Conservation (phyloP, 164 flowering plant genomes). For the Umbilicus rupestris region DNA sequence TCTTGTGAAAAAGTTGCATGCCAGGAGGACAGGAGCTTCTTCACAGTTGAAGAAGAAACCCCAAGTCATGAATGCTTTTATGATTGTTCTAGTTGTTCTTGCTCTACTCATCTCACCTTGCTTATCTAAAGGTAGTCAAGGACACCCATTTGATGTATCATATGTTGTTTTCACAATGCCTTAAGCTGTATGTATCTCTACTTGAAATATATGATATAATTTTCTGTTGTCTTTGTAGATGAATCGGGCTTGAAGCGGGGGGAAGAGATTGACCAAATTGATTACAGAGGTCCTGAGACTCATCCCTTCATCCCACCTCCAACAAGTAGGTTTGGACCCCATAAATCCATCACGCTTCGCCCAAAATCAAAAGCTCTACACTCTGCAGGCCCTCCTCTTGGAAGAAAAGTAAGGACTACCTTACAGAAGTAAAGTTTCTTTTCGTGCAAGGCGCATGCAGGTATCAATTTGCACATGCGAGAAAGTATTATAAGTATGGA, state of each 20-base stretch:
- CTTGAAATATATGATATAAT: too few species aligned
- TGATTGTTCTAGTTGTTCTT: not conserved
- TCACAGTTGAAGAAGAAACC: not conserved
- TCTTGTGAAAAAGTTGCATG: not conserved
- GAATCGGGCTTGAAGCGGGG: not conserved
- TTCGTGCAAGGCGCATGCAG: not conserved
- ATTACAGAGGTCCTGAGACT: constrained; percentile 88
- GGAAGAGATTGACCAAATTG: constrained; percentile 54
- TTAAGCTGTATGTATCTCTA: too few species aligned
- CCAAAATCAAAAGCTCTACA: not conserved
- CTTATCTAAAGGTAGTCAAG: not conserved
- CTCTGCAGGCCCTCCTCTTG: not conserved
- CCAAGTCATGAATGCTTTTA: not conserved
- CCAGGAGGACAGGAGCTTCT: not conserved
- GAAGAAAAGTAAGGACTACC: constrained; percentile 6
- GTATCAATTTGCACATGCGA: not conserved
- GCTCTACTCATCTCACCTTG: not conserved
- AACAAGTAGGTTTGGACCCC: not conserved
- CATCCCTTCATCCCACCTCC: constrained; percentile 67
- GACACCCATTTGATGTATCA: too few species aligned
- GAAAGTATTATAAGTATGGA: not conserved
- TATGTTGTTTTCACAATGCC: too few species aligned
- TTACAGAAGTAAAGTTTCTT: too few species aligned
- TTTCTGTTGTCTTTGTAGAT: not conserved
- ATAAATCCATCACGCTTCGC: not conserved